Base-by-base conservation (phyloP, 2,329 filamentous ascomycete genomes). In the Verticillium nubilum region DNA sequence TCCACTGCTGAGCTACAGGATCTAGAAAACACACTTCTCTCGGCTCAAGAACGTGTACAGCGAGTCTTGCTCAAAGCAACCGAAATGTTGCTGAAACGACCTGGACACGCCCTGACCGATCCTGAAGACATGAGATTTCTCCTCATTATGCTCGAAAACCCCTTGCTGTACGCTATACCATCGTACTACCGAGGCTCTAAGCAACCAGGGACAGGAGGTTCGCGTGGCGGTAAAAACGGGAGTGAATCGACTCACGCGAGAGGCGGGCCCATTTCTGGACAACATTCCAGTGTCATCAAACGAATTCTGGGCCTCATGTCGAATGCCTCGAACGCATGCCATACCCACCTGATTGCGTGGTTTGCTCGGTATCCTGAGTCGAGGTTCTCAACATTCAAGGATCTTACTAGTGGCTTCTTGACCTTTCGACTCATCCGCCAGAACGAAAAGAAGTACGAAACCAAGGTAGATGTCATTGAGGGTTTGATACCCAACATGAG, bases 261-360 rank as follows among this genome's bases (percentile, higher is more conserved):
- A 37, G 72, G 74, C 2, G 78, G 78, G 0, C 79, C 75, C 7
- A 69, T 79, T 12, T 78, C 84, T 27, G 88, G 87, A 1, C 85
- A 90, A 61, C 90, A 96, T 72, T 92, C 90, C 2, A 89, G 89
- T 4, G 89, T 97, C 58, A 85, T 96, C 67, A 97, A 97, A 72
- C 85, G 93, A 37, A 87, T 96, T 42, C 73, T 96, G 27, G 93
- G 93, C 1, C 76, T 97, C 10, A 70, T 96, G 26, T 89, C 91
- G 1, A 91, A 96, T 70, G 79, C 90, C 13, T 82, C 91, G 0
- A 84, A 85, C 60, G 83, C 88, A 60, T 93, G 90, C 65, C 92
- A 96, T 67, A 87, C 88, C 58, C 85, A 89, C 66, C 74, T 96
- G 27, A 85, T 92, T 10, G 82, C 83, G 6, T 97, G 92, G 92